Base-by-base conservation (phyloP, 768 basidiomycete genomes). In the Pisolithus albus region DNA sequence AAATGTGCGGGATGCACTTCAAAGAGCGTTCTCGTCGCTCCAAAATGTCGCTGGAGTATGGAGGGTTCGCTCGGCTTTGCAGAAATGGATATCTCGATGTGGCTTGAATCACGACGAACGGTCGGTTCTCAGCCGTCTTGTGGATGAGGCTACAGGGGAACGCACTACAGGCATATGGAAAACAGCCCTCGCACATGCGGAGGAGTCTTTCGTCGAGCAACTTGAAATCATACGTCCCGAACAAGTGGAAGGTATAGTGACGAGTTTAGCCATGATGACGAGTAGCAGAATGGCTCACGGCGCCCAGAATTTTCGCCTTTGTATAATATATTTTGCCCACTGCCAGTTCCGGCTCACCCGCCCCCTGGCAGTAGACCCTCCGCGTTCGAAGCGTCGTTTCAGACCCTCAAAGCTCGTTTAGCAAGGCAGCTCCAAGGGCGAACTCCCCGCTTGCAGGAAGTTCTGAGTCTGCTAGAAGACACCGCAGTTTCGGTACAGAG, bases 31-130 rank as follows among this genome's bases (percentile, higher is more conserved):
- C 49, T 55, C 70, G 8, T 74, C 76, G 6, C 67, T 92, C 18
- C 68, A 75, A n/a, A 77, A 61, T 19, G 78, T 86, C 30, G 76
- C 75, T 39, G 84, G 84, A 38, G 77, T 90, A 7, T 92, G 90
- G 89, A 76, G 72, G 32, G 64, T 89, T n/a, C 75, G 87, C 42
- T 65, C 68, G 23, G 80, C 74, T 38, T 68, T 78, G 41, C 68
- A 70, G 51, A 75, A 68, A 43, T 81, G 76, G 75, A 63, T 82
- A 2, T 55, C 58, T 13, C 65, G 64, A 10, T 74, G 75, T 28
- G 56, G 52, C n/a, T 69, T 90, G 38, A 70, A 73, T 19, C 61
- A 64, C 2, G 46, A 63, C 18, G 88, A 94, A 65, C 71, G 65
- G 47, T 48, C 23, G 1, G 61, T 68, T 13, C 59, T 90, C 3